Conservation (phyloP, 139 green algal genomes). For the Chlorella vulgaris region DNA sequence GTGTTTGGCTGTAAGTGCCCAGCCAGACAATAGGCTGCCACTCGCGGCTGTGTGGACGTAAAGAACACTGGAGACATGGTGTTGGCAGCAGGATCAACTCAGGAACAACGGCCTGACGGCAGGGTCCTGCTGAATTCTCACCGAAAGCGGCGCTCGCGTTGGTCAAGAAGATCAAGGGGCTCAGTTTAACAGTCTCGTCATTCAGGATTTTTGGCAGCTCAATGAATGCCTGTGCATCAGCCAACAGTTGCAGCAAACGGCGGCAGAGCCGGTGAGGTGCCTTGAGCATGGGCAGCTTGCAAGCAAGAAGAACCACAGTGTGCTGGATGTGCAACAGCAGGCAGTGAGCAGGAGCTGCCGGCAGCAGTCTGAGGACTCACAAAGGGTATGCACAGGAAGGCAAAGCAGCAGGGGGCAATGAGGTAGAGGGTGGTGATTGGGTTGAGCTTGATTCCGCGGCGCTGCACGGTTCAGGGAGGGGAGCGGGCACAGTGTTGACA, state of each 20-base stretch:
- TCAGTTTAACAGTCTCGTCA: constrained; percentile 55
- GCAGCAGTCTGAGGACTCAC: background rate
- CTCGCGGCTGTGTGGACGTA: no score
- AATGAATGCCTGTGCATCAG: constrained; percentile 22
- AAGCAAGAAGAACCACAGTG: background rate
- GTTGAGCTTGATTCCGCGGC: constrained; percentile 65
- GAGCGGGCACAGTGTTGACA: background rate
- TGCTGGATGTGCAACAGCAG: background rate
- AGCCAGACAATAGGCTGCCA: no score
- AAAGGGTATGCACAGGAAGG: constrained; percentile 56
- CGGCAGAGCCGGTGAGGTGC: constrained; percentile 40
- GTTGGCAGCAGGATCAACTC: background rate
- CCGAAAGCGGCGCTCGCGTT: constrained; percentile 90
- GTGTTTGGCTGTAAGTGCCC: background rate
- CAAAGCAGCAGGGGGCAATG: constrained; percentile 55
- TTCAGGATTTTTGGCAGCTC: constrained; percentile 63
- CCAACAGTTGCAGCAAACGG: no score
- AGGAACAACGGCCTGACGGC: no score
- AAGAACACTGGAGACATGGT: background rate
- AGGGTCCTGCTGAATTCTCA: no score
- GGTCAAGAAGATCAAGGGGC: constrained; percentile 63
- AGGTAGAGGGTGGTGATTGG: constrained; percentile 69
- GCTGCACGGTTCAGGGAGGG: constrained; percentile 40
- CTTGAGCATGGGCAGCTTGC: background rate
- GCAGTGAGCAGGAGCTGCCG: background rate